Percentiles rank a stretch among this genome's conserved stretches.
These are phyloP conservation scores for Plasmodium falciparum DNA, from an alignment of 169 alveolate genomes.

Conservation along the genomic window DNA sequence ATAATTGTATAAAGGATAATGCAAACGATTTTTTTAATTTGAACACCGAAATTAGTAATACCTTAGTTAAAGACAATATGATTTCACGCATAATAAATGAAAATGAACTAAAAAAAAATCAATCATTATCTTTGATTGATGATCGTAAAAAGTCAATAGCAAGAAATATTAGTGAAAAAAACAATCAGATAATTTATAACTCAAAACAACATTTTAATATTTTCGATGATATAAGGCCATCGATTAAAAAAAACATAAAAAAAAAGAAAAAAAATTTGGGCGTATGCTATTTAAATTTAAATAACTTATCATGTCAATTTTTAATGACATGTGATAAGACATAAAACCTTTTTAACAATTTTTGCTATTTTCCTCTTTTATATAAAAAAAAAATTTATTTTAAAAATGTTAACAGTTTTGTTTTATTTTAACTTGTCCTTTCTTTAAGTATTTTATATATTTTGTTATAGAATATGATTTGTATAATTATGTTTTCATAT, in stretches of 20 bases:
- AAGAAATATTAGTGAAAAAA: slow-evolving; percentile 11
- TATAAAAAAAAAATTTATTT: slow-evolving; percentile 7
- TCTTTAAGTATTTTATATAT: slow-evolving; percentile 28
- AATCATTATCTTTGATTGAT: slow-evolving; percentile 42
- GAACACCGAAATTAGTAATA: slow-evolving; percentile 16
- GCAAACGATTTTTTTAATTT: slow-evolving; percentile 3
- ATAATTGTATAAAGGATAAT: slow-evolving; percentile 20
- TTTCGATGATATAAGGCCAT: slow-evolving; percentile 24
- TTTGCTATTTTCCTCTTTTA: too few species aligned
- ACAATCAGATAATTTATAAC: slow-evolving; percentile 2
- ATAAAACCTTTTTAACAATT: slow-evolving; percentile 15
- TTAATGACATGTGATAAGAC: slow-evolving; percentile 73
- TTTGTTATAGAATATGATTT: slow-evolving; percentile 40
- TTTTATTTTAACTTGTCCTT: slow-evolving; percentile 26
- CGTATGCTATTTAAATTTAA: slow-evolving; percentile 51
- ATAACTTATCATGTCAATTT: slow-evolving; percentile 70
- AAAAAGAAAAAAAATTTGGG: slow-evolving; percentile 58
- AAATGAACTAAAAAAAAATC: slow-evolving; percentile 31
- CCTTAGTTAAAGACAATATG: slow-evolving; percentile 8
- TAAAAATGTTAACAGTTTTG: slow-evolving; percentile 5
- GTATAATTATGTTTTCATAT: slow-evolving; percentile 26
- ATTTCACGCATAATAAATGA: slow-evolving; percentile 18
- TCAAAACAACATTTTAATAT: slow-evolving; percentile 23
- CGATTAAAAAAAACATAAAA: slow-evolving; percentile 45
- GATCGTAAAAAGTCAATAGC: not conserved